A percentile compares a stretch with the other conserved stretches of the same genome.
Evolutionary conservation across 2,329 filamentous ascomycete genomes (phyloP).

Genomic region (Fusarium tricinctum): DNA sequence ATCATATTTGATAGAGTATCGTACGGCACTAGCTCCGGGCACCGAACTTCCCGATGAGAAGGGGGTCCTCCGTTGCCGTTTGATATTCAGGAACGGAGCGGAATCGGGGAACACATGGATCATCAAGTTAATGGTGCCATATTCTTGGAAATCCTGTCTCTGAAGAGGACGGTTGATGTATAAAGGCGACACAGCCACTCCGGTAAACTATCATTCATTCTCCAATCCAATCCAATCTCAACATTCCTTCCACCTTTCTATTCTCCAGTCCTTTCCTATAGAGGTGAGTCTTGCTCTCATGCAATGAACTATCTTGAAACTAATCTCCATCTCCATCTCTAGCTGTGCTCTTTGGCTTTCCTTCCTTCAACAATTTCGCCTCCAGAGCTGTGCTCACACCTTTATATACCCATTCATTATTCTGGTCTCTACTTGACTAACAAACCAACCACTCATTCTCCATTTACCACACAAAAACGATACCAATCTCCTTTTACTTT

Average conservation of each 20-base stretch:
- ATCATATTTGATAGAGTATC: neutral
- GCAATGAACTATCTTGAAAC: neutral
- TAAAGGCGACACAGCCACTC: slow-evolving; percentile 18
- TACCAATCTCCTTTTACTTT: slow-evolving; percentile 2
- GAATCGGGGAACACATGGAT: slow-evolving; percentile 17
- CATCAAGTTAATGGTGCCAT: slow-evolving; percentile 2
- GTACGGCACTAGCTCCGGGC: slow-evolving; percentile 21
- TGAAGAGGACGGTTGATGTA: slow-evolving; percentile 3
- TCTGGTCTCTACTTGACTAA: slow-evolving; percentile 32
- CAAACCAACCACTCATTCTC: slow-evolving; percentile 4
- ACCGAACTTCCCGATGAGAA: slow-evolving; percentile 31
- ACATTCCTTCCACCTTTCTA: slow-evolving; percentile 21
- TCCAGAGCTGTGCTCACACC: slow-evolving; percentile 44
- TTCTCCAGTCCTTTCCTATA: slow-evolving; percentile 41
- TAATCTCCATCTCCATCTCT: neutral
- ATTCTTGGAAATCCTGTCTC: neutral
- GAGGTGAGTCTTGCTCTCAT: slow-evolving; percentile 24
- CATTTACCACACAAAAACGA: slow-evolving; percentile 14
- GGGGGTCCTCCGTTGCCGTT: slow-evolving; percentile 1
- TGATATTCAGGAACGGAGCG: neutral
- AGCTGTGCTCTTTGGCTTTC: slow-evolving; percentile 44
- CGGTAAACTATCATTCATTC: neutral
- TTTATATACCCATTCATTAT: slow-evolving; percentile 27
- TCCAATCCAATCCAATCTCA: slow-evolving; percentile 14
- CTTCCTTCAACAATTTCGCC: slow-evolving; percentile 30